Evolutionary conservation across 2,329 filamentous ascomycete genomes (phyloP), one percentile per base, ranked within the genome.

Genomic region (Colletotrichum simmondsii): DNA sequence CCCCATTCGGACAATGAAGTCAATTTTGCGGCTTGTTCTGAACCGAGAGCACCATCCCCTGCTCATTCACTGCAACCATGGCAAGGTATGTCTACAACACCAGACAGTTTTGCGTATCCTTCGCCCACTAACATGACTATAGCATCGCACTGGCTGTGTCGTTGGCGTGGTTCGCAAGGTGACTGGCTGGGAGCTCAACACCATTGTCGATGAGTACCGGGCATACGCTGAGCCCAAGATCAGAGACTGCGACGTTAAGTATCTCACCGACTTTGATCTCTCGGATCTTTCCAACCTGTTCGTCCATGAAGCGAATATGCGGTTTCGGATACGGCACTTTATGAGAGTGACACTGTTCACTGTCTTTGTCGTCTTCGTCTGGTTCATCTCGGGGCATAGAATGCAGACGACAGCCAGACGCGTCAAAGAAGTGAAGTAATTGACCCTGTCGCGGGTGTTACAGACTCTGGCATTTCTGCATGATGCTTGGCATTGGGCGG

Each of bases 91-190:
- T 56, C 19, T 8, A 12, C 24, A 19, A 37, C 5, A 35, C 2
- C 7, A 11, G 42, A 11, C 42, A 49, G 11, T 12, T 1, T 3
- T 37, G 4, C 2, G 5, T 30, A 24, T 19, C 22, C 10, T 4
- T 16, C 35, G 37, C 24, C 8, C 46, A 42, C 73, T 76, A 35
- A 78, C 62, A 16, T 49, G 3, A 10, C 3, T 61, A 32, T 74
- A 94, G 88, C 95, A 98, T 80, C 93, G 95, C 71, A 98, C 95
- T 22, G 95, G 95, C 26, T 98, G 95, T 79, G 92, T 97, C n/a
- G 89, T 95, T 61, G 95, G 91, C 22, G 92, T 93, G 70, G 88
- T 97, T 74, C 92, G 95, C 75, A 94, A 93, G 80, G 83, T 94
- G 14, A 89, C 91, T 16, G 91, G 93, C 16, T 94, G 93, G 91